Evolutionary conservation across 768 basidiomycete species (phyloP).

Genomic region (Gloeopeniophorella convolvens): DNA sequence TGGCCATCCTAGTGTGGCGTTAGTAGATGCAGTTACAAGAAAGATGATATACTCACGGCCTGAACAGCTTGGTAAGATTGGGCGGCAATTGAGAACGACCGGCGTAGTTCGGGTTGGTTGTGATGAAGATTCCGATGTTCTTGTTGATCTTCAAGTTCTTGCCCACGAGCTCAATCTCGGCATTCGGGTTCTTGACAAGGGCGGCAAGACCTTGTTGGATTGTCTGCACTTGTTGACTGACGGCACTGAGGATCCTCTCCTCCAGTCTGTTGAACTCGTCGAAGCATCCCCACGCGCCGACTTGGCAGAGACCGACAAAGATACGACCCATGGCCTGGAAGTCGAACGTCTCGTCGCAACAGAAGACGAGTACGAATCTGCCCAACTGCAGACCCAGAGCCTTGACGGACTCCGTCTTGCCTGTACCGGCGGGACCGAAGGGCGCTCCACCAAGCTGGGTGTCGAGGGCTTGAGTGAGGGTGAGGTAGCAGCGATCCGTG

Average conservation of each 20-base stretch:
- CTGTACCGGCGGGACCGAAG: conserved; percentile 93
- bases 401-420: conserved; percentile 99
- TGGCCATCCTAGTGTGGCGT: conserved; percentile 71
- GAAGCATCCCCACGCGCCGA: conserved; percentile 98
- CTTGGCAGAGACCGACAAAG: conserved; percentile 97
- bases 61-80: conserved; percentile 87
- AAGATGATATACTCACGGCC: conserved; percentile 56
- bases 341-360: conserved; percentile 99
- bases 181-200: conserved; percentile 74
- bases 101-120: conserved; percentile 98
- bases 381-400: conserved; percentile 96
- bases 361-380: conserved; percentile 99
- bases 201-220: conserved; percentile 94
- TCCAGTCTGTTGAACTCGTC: conserved; percentile 98
- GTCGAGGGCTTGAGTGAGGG: conserved; percentile 91
- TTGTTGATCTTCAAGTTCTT: conserved; percentile 89
- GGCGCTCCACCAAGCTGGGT: conserved; percentile 95
- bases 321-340: conserved; percentile 99
- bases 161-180: conserved; percentile 92
- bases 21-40: neutral
- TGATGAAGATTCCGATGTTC: conserved; percentile 99
- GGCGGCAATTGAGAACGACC: conserved; percentile 89
- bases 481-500: conserved; percentile 95
- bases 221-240: conserved; percentile 97
- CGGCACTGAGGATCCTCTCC: conserved; percentile 94